These are phyloP conservation scores for Ceratocystis huliohia DNA, from an alignment of 2,329 filamentous ascomycete species.

Conservation along the genomic window DNA sequence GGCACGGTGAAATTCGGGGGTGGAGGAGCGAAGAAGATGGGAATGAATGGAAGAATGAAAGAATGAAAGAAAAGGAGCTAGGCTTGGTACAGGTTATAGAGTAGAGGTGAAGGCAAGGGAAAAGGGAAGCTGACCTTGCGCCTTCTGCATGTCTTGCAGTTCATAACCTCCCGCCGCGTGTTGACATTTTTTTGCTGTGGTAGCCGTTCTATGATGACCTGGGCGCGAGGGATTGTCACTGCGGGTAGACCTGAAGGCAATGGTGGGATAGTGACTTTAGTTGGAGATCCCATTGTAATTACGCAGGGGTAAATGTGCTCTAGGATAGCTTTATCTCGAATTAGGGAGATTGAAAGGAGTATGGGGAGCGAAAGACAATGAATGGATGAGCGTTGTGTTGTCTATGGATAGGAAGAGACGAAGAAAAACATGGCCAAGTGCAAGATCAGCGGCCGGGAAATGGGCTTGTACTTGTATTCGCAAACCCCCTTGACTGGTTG, in stretches of 20 bases:
- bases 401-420: neutral
- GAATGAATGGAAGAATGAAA: too few relatives aligned
- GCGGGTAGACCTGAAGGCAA: slow-evolving; percentile 21
- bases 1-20: too few relatives aligned
- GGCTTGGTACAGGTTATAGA: neutral
- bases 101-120: neutral
- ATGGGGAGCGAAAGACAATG: too few relatives aligned
- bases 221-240: slow-evolving; percentile 54
- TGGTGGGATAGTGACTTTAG: neutral
- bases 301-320: neutral
- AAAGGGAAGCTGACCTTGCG: slow-evolving; percentile 53
- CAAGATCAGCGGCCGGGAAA: neutral
- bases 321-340: neutral
- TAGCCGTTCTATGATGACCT: slow-evolving; percentile 69
- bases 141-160: slow-evolving; percentile 88
- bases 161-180: slow-evolving; percentile 82
- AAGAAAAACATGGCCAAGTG: neutral
- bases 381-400: neutral
- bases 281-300: neutral
- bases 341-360: neutral
- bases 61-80: too few relatives aligned
- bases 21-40: too few relatives aligned
- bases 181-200: slow-evolving; percentile 56
- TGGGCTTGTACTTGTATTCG: neutral
- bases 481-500: neutral